Base-by-base conservation (phyloP, 192 early-diverging fungal genomes). In the Backusella psychrophila region DNA sequence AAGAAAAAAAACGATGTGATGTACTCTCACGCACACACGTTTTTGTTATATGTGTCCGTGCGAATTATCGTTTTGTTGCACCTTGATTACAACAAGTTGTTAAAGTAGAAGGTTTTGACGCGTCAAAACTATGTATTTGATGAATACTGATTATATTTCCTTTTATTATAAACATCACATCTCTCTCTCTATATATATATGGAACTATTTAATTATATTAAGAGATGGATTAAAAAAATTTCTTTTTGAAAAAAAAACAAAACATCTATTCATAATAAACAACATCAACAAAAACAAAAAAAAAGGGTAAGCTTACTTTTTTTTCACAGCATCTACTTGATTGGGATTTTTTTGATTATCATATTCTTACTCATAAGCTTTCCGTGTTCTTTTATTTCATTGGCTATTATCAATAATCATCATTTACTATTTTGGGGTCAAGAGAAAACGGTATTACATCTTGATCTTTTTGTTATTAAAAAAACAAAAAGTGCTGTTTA, bases 401-500 rank as follows among this genome's bases (percentile, higher is more conserved):
- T 59, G 53, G 53, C 53, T 26, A 59, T 59, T n/a, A 59, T 59
- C 53, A 59, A 59, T 59, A 59, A 59, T 21, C 53, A 59, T 59
- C 53, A 59, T 21, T 59, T 59, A 59, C 53, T 26, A 59, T 59
- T 59, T 59, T 59, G 23, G 53, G 53, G 26, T 26, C 53, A 49
- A 49, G 19, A 49, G 46, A 49, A 49, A 49, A 49, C 17, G 46
- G 4, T 49, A 49, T 49, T 14, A 7, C 17, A 2, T 42, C n/a
- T n/a, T n/a, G n/a, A n/a, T n/a, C 6, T 49, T 49, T n/a, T 49
- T 49, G 19, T 49, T 44, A 44, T 17, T 44, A 44, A 14, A 44
- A 11, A 44, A 14, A 44, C 12, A 17, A 17, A 4, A 4, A 44
- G 4, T 17, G 14, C 17, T 17, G 15, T 19, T 44, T 44, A 17